Evolutionary conservation across 2,329 filamentous ascomycete species (phyloP), one percentile per base, ranked within the genome.

Genomic region (Diatrype stigma): DNA sequence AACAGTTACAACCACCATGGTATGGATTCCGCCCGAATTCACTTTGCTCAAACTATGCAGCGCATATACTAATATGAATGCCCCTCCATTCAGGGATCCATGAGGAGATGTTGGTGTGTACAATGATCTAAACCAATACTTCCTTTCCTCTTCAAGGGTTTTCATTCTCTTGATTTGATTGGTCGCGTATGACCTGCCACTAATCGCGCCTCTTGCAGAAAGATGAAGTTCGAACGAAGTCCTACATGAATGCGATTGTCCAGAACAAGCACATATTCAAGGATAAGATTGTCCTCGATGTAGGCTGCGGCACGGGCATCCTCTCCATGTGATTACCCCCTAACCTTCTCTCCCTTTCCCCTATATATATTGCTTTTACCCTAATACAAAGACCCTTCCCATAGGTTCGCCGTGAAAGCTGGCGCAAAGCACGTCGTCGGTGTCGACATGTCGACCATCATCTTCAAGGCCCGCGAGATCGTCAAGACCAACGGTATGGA

Each of bases 361-460:
- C 48, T 23, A 44, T 21, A 11, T 26, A 28, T 10, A 17, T n/a
- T n/a, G n/a, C 40, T 6, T 23, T 16, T 44, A 44, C 14, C 22
- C 40, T 44, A 19, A 44, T 17, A 28, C 40, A 26, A 45, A 50
- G 51, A 37, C 52, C 51, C 42, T 45, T 14, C 22, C 28, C 22
- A 16, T 46, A 97, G 93, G 93, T 99, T 99, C 71, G 94, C 94
- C 50, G 92, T 90, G 55, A 92, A 88, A 75, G 92, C 94, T 55
- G 94, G 94, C 67, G 94, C 94, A 53, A 97, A 96, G 77, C 94
- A 99, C 73, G 94, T 99, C 61, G 96, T 97, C 61, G 94, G 94
- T 64, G 94, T 99, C 51, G 94, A 99, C 73, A 99, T 97, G 93
- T 99, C 94, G 32, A 96, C 93, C 62, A 99, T 99, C 73, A 96